Percentiles rank a stretch among this genome's conserved stretches.
These are phyloP conservation scores for Isoetes taiwanensis DNA, from an alignment of 75 land plant genomes.

Conservation along the genomic window DNA sequence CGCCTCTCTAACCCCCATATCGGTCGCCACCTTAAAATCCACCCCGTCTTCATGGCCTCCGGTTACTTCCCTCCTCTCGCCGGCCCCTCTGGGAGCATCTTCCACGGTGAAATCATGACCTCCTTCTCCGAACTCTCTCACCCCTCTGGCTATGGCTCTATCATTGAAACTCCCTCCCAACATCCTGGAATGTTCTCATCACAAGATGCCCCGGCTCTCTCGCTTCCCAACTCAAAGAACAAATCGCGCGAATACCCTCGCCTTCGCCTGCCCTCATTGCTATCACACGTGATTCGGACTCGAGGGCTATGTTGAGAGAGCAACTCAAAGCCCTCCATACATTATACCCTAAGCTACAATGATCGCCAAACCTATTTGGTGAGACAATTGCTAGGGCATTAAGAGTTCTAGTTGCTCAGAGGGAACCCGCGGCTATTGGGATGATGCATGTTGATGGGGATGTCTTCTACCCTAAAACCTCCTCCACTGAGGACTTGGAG, in stretches of 20 bases:
- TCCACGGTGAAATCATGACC: conserved; percentile 67
- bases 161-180: background rate
- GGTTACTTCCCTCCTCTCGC: conserved; percentile 53
- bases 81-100: conserved; percentile 29
- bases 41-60: conserved; percentile 62
- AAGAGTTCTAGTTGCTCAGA: conserved; percentile 50
- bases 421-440: conserved; percentile 59
- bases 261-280: conserved; percentile 49
- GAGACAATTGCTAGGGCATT: conserved; percentile 29
- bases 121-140: no score
- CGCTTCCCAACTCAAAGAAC: conserved; percentile 34
- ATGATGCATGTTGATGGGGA: conserved; percentile 41
- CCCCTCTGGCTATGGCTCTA: background rate
- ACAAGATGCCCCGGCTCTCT: background rate
- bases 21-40: conserved; percentile 55
- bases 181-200: background rate
- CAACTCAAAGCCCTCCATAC: conserved; percentile 8
- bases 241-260: conserved; percentile 51
- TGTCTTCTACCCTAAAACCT: no score
- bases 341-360: conserved; percentile 30
- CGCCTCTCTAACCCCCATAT: conserved; percentile 54
- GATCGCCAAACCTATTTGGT: conserved; percentile 28
- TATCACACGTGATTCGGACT: conserved; percentile 43
- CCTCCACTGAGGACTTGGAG: no score
- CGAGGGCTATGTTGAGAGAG: conserved; percentile 28